Evolutionary conservation across 1,284 basidiomycete species (phyloP).

Genomic region (Malassezia slooffiae): DNA sequence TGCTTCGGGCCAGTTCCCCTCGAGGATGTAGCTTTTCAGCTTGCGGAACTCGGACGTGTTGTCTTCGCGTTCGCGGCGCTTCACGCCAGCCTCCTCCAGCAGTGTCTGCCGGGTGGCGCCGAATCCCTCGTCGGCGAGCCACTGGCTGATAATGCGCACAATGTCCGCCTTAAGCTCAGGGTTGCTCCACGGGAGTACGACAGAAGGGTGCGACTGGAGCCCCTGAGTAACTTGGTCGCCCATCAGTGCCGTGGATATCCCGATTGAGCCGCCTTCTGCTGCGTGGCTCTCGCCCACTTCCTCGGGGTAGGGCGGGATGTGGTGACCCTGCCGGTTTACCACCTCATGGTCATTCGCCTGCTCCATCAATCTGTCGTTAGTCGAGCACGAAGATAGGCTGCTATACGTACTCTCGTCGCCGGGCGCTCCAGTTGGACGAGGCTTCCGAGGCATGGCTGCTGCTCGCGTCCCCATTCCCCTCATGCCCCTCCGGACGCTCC

Average conservation of each 20-base stretch:
- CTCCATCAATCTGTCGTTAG: conserved; percentile 13
- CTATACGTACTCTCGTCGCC: too few species aligned
- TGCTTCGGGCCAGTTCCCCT: conserved; percentile 50
- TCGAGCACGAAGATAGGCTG: too few species aligned
- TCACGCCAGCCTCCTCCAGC: conserved; percentile 47
- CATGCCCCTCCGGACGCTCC: too few species aligned
- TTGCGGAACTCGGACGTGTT: conserved; percentile 45
- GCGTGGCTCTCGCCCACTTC: too few species aligned
- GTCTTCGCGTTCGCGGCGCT: conserved; percentile 37
- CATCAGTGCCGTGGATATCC: conserved; percentile 4
- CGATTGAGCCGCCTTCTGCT: neutral
- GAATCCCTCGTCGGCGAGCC: conserved; percentile 48
- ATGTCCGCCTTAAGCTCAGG: conserved; percentile 33
- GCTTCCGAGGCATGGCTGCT: too few species aligned
- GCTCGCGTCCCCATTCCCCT: too few species aligned
- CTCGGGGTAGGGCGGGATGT: conserved; percentile 18
- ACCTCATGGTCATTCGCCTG: conserved; percentile 29
- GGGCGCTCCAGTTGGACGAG: too few species aligned
- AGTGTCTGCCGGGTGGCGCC: conserved; percentile 46
- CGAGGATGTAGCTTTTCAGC: conserved; percentile 48
- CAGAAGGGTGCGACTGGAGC: conserved; percentile 24
- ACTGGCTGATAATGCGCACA: conserved; percentile 48
- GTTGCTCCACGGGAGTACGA: conserved; percentile 33
- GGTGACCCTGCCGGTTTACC: conserved; percentile 30
- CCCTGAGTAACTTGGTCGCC: conserved; percentile 17